Evolutionary conservation across 1,284 basidiomycete genomes (phyloP).

Genomic region (Cutaneotrichosporon sp.): DNA sequence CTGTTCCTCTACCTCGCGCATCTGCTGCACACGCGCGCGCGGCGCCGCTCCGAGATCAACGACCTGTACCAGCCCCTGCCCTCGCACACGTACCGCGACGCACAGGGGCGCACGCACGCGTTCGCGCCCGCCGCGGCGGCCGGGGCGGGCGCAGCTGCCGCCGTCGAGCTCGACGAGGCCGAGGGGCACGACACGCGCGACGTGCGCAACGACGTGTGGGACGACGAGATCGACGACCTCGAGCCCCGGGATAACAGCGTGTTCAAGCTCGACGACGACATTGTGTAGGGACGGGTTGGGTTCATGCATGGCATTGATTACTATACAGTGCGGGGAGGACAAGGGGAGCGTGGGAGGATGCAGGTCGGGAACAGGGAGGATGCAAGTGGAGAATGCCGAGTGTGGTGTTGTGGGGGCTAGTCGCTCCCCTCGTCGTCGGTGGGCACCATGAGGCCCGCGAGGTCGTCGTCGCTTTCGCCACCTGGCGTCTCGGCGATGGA

Average conservation of each 20-base stretch:
- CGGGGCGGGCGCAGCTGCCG: not conserved
- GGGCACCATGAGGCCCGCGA: slow-evolving; percentile 47
- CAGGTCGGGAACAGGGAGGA: no score
- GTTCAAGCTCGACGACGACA: slow-evolving; percentile 12
- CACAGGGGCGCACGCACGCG: slow-evolving; percentile 44
- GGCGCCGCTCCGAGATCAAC: slow-evolving; percentile 39
- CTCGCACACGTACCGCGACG: slow-evolving; percentile 40
- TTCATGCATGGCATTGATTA: slow-evolving; percentile 9
- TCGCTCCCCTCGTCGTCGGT: slow-evolving; percentile 44
- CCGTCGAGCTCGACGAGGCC: slow-evolving; percentile 13
- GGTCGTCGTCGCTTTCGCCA: slow-evolving; percentile 28
- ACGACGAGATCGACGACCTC: slow-evolving; percentile 29
- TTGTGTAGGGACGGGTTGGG: slow-evolving; percentile 5
- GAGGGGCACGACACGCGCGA: slow-evolving; percentile 10
- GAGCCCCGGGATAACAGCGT: slow-evolving; percentile 7
- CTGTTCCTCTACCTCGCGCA: slow-evolving; percentile 51
- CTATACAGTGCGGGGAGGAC: not conserved
- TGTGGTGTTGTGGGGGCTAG: not conserved
- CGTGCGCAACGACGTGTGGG: slow-evolving; percentile 33
- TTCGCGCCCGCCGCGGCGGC: slow-evolving; percentile 25
- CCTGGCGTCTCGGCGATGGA: slow-evolving; percentile 17
- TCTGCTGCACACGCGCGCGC: slow-evolving; percentile 32
- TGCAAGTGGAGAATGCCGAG: not conserved
- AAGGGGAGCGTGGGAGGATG: no score
- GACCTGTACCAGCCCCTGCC: slow-evolving; percentile 50